Evolutionary conservation across 108 stramenopile genomes (phyloP).

Genomic region (Fistulifera pelliculosa): DNA sequence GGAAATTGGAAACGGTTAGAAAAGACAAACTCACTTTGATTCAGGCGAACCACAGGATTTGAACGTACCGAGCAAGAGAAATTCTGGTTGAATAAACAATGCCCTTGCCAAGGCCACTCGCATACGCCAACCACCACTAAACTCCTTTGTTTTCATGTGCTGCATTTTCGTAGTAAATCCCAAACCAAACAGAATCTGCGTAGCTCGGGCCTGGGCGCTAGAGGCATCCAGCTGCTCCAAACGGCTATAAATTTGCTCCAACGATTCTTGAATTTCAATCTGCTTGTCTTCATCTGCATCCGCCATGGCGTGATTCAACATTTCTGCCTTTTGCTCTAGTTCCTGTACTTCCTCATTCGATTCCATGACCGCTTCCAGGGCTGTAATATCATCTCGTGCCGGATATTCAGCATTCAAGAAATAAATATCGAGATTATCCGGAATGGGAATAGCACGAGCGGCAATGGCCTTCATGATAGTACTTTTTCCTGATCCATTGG

Average conservation of each 20-base stretch:
- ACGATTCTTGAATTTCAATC: constrained; percentile 51
- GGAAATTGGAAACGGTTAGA: not conserved
- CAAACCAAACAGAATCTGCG: constrained; percentile 90
- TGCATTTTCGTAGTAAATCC: constrained; percentile 94
- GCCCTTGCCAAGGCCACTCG: constrained; percentile 94
- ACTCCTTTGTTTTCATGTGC: constrained; percentile 88
- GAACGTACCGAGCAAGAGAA: constrained; percentile 79
- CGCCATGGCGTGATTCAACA: constrained; percentile 83
- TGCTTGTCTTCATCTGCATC: constrained; percentile 81
- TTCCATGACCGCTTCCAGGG: constrained; percentile 94
- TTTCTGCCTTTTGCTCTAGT: constrained; percentile 84
- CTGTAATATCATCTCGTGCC: constrained; percentile 87
- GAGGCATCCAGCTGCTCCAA: constrained; percentile 93
- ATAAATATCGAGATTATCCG: constrained; percentile 93
- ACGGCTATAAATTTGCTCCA: constrained; percentile 87
- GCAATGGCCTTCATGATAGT: constrained; percentile 95
- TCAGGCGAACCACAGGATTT: not conserved
- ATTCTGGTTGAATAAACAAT: constrained; percentile 92
- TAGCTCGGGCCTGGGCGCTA: constrained; percentile 96
- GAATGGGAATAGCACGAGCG: constrained; percentile 93
- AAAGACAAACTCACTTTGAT: not conserved
- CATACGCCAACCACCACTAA: constrained; percentile 99
- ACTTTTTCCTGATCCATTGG: constrained; percentile 57
- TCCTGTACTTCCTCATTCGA: constrained; percentile 82
- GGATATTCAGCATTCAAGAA: constrained; percentile 94